A percentile compares a stretch with the other conserved stretches of the same genome.
These are phyloP conservation scores for Rhypophila decipiens DNA, from an alignment of 495 filamentous ascomycete genomes.

Conservation along the genomic window DNA sequence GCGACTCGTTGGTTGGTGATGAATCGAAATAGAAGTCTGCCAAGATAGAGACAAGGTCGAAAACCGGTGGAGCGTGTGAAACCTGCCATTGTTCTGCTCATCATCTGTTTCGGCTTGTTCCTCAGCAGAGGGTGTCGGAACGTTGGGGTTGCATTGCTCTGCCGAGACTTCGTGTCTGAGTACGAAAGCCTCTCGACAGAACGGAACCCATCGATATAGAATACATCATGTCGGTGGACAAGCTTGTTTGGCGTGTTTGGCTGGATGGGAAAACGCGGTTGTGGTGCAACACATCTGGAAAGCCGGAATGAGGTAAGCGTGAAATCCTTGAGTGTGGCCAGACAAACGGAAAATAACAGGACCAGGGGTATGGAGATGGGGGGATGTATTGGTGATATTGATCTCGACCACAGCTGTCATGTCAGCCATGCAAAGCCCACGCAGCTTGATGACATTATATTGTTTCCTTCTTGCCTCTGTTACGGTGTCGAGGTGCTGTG, in stretches of 20 bases:
- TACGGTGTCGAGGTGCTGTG: neutral
- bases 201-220: neutral
- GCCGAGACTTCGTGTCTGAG: too few relatives aligned
- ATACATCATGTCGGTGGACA: neutral
- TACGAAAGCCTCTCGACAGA: too few relatives aligned
- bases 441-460: neutral
- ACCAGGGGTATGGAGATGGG: too few relatives aligned
- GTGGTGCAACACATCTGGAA: neutral
- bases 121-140: neutral
- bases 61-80: conserved; percentile 1
- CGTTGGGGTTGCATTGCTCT: neutral
- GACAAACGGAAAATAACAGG: too few relatives aligned
- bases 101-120: neutral
- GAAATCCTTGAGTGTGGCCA: neutral
- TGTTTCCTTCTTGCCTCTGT: neutral
- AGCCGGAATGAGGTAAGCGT: neutral
- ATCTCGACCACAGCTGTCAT: neutral
- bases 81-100: neutral
- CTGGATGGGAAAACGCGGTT: neutral
- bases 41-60: conserved; percentile 6
- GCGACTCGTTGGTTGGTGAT: neutral
- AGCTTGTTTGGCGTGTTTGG: too few relatives aligned
- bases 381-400: too few relatives aligned
- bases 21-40: neutral
- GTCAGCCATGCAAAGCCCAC: neutral